Evolutionary conservation across 495 filamentous ascomycete genomes (phyloP), one percentile per base, ranked within the genome.

Genomic region (Lophiotrema nucula): DNA sequence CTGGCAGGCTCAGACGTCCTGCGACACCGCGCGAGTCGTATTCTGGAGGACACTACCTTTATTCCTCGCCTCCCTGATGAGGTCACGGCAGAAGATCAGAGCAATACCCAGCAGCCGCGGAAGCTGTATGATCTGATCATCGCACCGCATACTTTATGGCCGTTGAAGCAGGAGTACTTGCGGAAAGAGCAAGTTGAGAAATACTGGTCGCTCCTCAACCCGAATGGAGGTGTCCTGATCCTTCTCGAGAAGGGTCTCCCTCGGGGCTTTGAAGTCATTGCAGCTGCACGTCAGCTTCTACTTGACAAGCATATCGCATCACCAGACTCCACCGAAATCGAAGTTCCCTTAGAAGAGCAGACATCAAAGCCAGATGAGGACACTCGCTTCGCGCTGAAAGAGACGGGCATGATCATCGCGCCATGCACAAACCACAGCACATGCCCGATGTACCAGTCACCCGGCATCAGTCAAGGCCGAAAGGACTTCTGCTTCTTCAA

Each of bases 81-180:
- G 0, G 23, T 53, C 16, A 15, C 47, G 59, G 62, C 72, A 10
- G 73, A 64, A 8, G 60, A 75, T 1, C 65, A 73, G 10, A 15
- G 21, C 16, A 71, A 79, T 37, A 69, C 71, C 4, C 60, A 74
- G 0, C 72, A 79, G 45, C 81, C 79, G 2, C 81, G 87, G 47
- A 96, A 96, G 68, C 76, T 83, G 31, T 97, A 84, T 66, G 93
- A 98, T 69, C 72, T 98, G 50, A 89, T 98, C 60, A 85, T 98
- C 55, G 90, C 90, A 0, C 87, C 92, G 0, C 89, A 98, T 66
- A 80, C 83, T 31, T 73, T 97, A 19, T 85, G 91, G 73, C 80
- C 82, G 2, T 68, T 93, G 6, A 75, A 78, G 18, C 85, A 95
- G 67, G 82, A 86, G 3, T 88, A 84, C 58, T 72, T 84, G 65